Base-by-base conservation (phyloP, 331 rosid genomes). In the Arachis monticola region DNA sequence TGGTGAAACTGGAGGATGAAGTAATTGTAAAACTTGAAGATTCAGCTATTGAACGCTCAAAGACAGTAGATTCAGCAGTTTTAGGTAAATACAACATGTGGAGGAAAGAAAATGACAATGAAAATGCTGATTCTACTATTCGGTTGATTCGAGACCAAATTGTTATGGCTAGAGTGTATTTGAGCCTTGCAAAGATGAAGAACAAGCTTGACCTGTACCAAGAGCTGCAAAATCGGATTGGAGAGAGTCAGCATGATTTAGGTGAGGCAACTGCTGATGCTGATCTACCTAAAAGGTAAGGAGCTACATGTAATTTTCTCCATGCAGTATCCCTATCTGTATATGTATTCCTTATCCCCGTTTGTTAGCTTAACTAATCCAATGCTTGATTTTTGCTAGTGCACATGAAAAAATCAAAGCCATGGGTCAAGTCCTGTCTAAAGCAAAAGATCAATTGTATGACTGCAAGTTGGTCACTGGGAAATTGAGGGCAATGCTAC, bases 401-500 rank as follows among this genome's bases (percentile, higher is more conserved):
- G 96, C 90, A 48, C 97, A 85, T 6, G 88, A 78, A 73, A 95
- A 69, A 83, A 84, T 95, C 64, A 88, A 87, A 84, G 80, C 87
- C 13, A 87, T 92, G 97, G 93, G 92, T 61, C 96, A 84, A 74
- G 75, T 87, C 75, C 92, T 95, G 44, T 87, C 99, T 30, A 90
- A 85, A 80, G 90, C 89, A 8, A 92, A 88, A 86, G 98, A 84
- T 77, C 89, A 90, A 83, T 80, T 92, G 86, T 95, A 90, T 85
- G 96, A 95, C 78, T 92, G 98, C 93, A 85, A 92, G 73, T 83
- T 90, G 86, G 92, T 95, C 67, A 89, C 92, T 31, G 90, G 87
- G 73, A 88, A 95, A 80, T 87, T 95, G 77, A 87, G 97, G 88
- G 99, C 97, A 81, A 92, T 95, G 97, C 93, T 95, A 67, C 93